These are phyloP conservation scores for Albugo laibachii DNA, from an alignment of 352 stramenopile species.

Conservation along the genomic window DNA sequence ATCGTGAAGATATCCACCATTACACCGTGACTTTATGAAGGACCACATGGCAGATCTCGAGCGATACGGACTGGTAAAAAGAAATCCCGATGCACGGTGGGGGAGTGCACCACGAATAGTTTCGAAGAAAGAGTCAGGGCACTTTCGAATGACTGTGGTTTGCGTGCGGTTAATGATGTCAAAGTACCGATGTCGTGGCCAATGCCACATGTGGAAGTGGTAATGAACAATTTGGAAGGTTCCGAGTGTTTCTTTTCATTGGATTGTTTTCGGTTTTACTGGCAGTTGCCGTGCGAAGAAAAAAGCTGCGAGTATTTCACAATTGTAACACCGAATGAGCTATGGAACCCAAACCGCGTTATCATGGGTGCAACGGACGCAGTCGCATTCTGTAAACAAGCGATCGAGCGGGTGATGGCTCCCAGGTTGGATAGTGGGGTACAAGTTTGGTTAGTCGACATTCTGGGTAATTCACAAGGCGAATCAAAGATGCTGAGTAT, in stretches of 20 bases:
- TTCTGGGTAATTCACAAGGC: constrained; percentile 7
- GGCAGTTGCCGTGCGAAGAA: constrained; percentile 1
- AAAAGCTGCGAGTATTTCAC: constrained; percentile 3
- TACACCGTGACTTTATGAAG: neutral
- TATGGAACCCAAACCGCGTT: constrained; percentile 6
- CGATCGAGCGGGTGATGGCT: neutral
- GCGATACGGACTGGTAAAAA: neutral
- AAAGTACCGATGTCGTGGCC: constrained; percentile 9
- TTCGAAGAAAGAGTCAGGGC: neutral
- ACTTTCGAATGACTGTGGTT: constrained; percentile 3
- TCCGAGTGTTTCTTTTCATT: constrained; percentile 4
- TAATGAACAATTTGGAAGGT: neutral
- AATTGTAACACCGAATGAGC: constrained; percentile 2
- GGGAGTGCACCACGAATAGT: neutral
- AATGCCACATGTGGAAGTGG: too few species aligned
- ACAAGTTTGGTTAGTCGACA: constrained; percentile 13
- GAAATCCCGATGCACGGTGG: neutral
- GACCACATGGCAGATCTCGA: neutral
- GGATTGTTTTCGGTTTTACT: constrained; percentile 7
- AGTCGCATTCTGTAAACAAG: constrained; percentile 10
- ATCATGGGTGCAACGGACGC: constrained; percentile 7
- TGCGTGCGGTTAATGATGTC: constrained; percentile 5
- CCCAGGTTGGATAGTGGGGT: constrained; percentile 5
- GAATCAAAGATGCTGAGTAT: constrained; percentile 5
- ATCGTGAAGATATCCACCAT: neutral